A percentile compares a stretch with the other conserved stretches of the same genome.
phyloP scores from a whole-genome alignment of 495 filamentous ascomycete genomes.

The Bacidia rubella region DNA sequence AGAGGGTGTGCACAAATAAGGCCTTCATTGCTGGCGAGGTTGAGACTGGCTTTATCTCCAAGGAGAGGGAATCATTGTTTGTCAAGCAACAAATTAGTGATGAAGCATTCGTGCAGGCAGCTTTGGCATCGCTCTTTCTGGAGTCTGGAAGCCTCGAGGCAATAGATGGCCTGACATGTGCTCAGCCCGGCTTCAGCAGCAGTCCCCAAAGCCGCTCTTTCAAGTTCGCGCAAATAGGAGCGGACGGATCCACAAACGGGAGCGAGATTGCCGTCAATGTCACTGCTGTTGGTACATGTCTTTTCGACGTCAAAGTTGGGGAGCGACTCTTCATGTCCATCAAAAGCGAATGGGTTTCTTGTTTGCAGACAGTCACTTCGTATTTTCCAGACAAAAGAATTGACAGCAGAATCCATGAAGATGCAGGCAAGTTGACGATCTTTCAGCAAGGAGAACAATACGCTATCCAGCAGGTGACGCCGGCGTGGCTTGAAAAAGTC shows the following conservation, averaged over 20 bases:
- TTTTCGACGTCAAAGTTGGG: conserved; percentile 54
- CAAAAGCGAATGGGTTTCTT: conserved; percentile 27
- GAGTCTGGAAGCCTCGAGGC: conserved; percentile 23
- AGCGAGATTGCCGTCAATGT: conserved; percentile 51
- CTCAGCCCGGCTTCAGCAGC: conserved; percentile 38
- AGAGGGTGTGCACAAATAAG: conserved; percentile 62
- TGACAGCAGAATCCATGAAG: conserved; percentile 60
- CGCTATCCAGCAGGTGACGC: conserved; percentile 49
- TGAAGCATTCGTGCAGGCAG: conserved; percentile 72
- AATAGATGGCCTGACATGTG: background rate
- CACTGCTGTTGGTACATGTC: conserved; percentile 43
- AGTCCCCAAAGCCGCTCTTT: conserved; percentile 42
- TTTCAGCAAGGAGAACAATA: conserved; percentile 78
- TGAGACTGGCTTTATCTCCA: conserved; percentile 92
- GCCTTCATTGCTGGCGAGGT: conserved; percentile 80
- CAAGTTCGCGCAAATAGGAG: conserved; percentile 33
- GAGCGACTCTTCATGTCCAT: conserved; percentile 35
- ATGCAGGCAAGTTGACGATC: conserved; percentile 45
- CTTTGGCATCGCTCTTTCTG: conserved; percentile 50
- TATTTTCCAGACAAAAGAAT: conserved; percentile 67
- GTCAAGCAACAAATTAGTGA: conserved; percentile 34
- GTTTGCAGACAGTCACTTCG: conserved; percentile 31
- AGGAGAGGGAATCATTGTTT: conserved; percentile 67
- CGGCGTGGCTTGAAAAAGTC: conserved; percentile 75
- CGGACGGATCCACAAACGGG: conserved; percentile 17